Percentiles rank a stretch among this genome's conserved stretches.
phyloP scores from a whole-genome alignment of 495 filamentous ascomycete species.

The Clavariopsis aquatica region DNA sequence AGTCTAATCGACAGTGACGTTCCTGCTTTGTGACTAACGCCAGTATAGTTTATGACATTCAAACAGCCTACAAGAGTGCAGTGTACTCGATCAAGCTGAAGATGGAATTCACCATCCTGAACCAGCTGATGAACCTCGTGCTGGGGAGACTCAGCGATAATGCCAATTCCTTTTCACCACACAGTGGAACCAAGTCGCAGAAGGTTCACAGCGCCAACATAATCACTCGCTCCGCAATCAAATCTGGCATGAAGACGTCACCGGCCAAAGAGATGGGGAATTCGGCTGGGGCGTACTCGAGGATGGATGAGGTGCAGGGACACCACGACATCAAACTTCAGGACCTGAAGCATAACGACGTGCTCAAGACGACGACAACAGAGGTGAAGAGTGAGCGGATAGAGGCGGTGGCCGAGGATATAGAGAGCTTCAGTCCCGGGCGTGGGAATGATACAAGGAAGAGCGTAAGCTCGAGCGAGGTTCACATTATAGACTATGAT shows the following conservation, averaged over 20 bases:
- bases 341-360: conserved; percentile 7
- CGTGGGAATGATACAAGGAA: neutral
- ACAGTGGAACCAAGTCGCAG: conserved; percentile 4
- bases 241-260: neutral
- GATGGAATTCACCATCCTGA: conserved; percentile 35
- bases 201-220: neutral
- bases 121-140: conserved; percentile 27
- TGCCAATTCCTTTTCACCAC: neutral
- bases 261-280: neutral
- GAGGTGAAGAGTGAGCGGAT: conserved; percentile 9
- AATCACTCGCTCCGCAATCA: neutral
- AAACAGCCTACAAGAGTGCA: conserved; percentile 23
- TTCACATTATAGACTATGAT: conserved; percentile 15
- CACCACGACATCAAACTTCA: conserved; percentile 1
- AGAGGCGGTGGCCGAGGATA: neutral
- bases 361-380: conserved; percentile 21
- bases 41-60: conserved; percentile 18
- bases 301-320: conserved; percentile 5
- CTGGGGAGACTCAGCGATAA: conserved; percentile 3
- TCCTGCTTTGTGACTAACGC: too few species aligned
- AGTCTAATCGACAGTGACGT: too few species aligned
- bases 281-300: conserved; percentile 12
- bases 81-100: conserved; percentile 37
- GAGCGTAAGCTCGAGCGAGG: conserved; percentile 10
- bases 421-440: neutral